Conservation (phyloP, 177 flowering plant species). For the Vitis hybrid region DNA sequence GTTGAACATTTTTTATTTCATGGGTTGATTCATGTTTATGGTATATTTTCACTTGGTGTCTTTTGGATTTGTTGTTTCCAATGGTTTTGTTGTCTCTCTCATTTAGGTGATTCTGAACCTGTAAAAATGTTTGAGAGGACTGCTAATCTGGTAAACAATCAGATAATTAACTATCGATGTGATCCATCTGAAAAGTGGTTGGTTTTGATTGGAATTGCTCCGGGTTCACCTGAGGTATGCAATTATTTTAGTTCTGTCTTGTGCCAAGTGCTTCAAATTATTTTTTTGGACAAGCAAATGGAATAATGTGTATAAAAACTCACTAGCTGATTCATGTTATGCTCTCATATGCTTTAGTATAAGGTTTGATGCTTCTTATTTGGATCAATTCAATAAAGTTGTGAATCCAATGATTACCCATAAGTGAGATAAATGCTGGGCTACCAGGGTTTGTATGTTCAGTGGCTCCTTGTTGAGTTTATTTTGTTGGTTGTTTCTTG, state of each 20-base stretch:
- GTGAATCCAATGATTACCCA: background rate
- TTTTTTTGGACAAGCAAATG: too few relatives aligned
- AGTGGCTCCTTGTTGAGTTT: background rate
- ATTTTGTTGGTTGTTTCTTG: background rate
- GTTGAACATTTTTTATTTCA: background rate
- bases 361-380: background rate
- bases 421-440: background rate
- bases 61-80: constrained; percentile 2
- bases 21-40: background rate
- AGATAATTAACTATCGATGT: constrained; percentile 90
- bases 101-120: constrained; percentile 90
- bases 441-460: background rate
- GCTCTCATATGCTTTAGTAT: background rate
- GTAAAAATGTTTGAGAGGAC: constrained; percentile 95
- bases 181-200: constrained; percentile 97
- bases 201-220: constrained; percentile 97
- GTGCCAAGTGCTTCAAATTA: too few relatives aligned
- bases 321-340: background rate
- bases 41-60: background rate
- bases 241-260: background rate
- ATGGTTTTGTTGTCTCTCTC: background rate
- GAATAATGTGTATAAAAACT: too few relatives aligned
- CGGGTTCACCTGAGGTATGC: constrained; percentile 92
- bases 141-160: constrained; percentile 88
- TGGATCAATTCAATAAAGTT: background rate